These are phyloP conservation scores for Leersia perrieri DNA, from an alignment of 176 grass and related monocot species.

Conservation along the genomic window DNA sequence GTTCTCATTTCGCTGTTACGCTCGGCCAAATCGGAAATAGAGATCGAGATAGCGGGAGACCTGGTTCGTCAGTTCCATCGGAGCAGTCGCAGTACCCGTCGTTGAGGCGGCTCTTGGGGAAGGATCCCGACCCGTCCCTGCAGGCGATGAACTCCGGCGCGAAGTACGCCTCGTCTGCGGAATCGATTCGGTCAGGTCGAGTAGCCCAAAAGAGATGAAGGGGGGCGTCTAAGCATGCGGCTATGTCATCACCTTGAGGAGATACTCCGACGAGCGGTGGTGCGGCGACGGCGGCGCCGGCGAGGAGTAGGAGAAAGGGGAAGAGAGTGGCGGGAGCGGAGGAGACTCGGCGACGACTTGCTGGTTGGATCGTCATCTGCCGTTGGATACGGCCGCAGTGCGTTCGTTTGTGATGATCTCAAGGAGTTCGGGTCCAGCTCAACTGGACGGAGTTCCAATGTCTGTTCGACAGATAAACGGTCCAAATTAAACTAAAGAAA, in stretches of 20 bases:
- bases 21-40: neutral
- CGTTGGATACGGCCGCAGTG: neutral
- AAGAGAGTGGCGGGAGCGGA: constrained; percentile 43
- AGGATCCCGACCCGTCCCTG: constrained; percentile 74
- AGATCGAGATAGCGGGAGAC: neutral
- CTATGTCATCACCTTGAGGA: constrained; percentile 37
- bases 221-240: neutral
- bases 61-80: constrained; percentile 92
- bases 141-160: constrained; percentile 64
- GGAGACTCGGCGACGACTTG: constrained; percentile 42
- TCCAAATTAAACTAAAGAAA: no score
- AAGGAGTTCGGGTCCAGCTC: neutral
- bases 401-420: neutral
- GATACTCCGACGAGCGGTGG: constrained; percentile 58
- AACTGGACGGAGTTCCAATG: neutral
- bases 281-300: constrained; percentile 21
- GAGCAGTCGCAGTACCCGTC: constrained; percentile 84
- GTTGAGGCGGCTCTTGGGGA: constrained; percentile 67
- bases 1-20: neutral
- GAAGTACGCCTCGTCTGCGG: constrained; percentile 76
- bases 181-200: neutral
- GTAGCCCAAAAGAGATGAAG: neutral
- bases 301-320: constrained; percentile 45
- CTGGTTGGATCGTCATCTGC: constrained; percentile 23
- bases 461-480: neutral